Evolutionary conservation across 2,329 filamentous ascomycete genomes (phyloP).

Genomic region (Apiospora saccharicola): DNA sequence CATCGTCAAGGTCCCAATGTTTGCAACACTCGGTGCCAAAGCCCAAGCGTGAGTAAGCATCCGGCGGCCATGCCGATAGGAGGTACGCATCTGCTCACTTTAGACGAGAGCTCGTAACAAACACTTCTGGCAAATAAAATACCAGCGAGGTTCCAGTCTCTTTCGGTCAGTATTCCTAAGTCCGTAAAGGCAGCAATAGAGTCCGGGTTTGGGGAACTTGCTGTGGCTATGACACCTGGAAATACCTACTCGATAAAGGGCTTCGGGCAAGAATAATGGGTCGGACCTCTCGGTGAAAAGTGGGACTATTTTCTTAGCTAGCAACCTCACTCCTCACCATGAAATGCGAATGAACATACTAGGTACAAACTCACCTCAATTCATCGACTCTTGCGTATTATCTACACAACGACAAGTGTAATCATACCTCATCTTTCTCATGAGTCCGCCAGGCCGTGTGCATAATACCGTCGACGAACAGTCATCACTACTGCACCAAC

Average conservation of each 20-base stretch:
- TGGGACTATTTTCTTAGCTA: background rate
- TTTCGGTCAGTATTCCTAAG: background rate
- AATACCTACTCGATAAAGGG: background rate
- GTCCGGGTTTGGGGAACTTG: background rate
- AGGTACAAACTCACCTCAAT: background rate
- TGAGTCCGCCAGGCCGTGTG: background rate
- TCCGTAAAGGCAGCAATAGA: background rate
- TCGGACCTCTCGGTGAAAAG: background rate
- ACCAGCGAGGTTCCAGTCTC: background rate
- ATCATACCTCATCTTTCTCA: background rate
- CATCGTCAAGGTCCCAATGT: background rate
- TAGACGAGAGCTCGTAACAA: background rate
- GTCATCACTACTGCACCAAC: slow-evolving; percentile 4
- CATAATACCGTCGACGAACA: background rate
- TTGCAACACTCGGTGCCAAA: background rate
- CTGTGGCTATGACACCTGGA: background rate
- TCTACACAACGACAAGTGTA: background rate
- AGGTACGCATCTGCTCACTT: background rate
- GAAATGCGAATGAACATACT: background rate
- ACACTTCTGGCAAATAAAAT: background rate
- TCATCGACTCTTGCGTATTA: background rate
- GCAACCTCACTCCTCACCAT: background rate
- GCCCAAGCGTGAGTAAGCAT: background rate
- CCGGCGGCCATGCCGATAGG: background rate
- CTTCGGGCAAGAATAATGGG: background rate